Base-by-base conservation (phyloP, 2,329 filamentous ascomycete species). In the Cercospora sojina region DNA sequence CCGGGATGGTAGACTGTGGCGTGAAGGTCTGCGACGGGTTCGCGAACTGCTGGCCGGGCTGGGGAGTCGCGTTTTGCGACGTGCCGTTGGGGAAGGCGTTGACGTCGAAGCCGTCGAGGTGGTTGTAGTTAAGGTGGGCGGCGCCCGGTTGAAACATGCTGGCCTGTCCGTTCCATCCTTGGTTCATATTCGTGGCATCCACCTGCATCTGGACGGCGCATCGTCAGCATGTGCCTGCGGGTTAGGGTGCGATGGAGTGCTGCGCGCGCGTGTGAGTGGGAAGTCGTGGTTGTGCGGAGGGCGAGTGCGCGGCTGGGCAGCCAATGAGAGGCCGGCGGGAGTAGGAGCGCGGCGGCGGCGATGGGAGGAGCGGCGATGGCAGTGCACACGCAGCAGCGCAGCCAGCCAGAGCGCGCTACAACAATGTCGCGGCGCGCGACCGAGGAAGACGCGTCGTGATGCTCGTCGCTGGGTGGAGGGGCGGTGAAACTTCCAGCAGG, bases 1-100 rank as follows among this genome's bases (percentile, higher is more conserved):
- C 94, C 66, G 94, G 94, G 72, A 97, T 89, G 75, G 96, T 88
- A 57, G 90, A 85, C 80, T 91, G 94, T 72, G 92, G 92, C 77
- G 93, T 90, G 82, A 94, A 96, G 75, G 87, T 86, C 68, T 90
- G 87, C 75, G 91, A 91, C 75, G 90, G 86, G 79, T 91, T 94
- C 66, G 88, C 88, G 27, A 65, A 66, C 41, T 65, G 62, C 64
- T 68, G 68, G 41, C 61, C 65, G 20, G 68, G 62, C 23, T 68
- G 67, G 56, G 74, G 76, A 53, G 91, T 91, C 62, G 92, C 93
- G 68, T 88, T 88, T 80, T 92, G 93, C 23, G 84, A 92, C 90
- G 85, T 87, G 81, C 91, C 90, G 82, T 94, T 95, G 78, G 91
- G 91, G 74, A 74, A 75, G 63, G 70, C 69, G 71, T 64, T 71